These are phyloP conservation scores for Neonothopanus nambi DNA, from an alignment of 1,284 basidiomycete genomes.

Conservation along the genomic window DNA sequence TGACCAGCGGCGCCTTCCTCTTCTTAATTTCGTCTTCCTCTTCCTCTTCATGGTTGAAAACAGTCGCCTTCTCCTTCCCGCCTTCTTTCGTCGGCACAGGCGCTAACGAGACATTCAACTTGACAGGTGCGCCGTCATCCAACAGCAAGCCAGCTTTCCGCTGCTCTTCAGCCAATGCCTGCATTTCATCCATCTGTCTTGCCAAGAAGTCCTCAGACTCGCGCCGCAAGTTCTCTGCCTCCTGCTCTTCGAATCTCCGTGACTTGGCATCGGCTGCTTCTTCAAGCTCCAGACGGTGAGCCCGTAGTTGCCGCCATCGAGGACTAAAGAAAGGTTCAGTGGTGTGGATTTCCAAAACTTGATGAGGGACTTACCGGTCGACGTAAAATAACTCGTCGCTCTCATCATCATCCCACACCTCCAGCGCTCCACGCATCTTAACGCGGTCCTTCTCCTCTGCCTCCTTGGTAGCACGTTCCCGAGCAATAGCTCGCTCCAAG, in stretches of 20 bases:
- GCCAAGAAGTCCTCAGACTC: conserved; percentile 90
- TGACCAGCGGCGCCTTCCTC: conserved; percentile 79
- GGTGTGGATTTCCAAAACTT: background rate
- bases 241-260: conserved; percentile 77
- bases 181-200: conserved; percentile 89
- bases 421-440: conserved; percentile 72
- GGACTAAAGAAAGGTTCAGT: conserved; percentile 39
- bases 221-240: conserved; percentile 77
- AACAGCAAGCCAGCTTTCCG: conserved; percentile 86
- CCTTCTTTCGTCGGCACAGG: conserved; percentile 43
- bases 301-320: conserved; percentile 75
- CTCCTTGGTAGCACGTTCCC: conserved; percentile 71
- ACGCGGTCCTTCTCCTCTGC: conserved; percentile 72
- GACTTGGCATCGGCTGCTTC: conserved; percentile 83
- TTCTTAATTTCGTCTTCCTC: conserved; percentile 81
- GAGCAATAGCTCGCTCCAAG: conserved; percentile 72
- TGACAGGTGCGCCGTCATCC: conserved; percentile 87
- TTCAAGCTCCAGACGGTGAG: conserved; percentile 68
- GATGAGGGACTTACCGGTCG: conserved; percentile 60
- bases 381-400: conserved; percentile 85
- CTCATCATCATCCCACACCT: conserved; percentile 90
- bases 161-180: conserved; percentile 82
- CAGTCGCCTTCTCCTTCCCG: conserved; percentile 52
- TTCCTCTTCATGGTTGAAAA: conserved; percentile 78
- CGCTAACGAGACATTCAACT: conserved; percentile 73